phyloP scores from a whole-genome alignment of 345 rosid genomes.

The Toxicodendron radicans region DNA sequence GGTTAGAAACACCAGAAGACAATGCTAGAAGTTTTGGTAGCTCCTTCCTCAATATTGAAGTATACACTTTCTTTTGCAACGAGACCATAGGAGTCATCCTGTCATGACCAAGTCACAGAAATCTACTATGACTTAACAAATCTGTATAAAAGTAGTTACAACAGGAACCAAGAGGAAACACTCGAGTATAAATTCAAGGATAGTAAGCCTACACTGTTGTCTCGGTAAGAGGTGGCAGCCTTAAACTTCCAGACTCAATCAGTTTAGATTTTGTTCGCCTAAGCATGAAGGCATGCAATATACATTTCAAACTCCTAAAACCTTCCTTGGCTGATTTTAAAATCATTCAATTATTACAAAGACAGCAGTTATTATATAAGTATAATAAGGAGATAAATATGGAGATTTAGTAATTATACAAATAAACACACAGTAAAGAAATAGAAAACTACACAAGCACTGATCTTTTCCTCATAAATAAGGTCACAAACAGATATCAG shows the following conservation, averaged over 20 bases:
- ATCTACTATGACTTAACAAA: constrained; percentile 2
- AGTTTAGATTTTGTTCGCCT: constrained; percentile 79
- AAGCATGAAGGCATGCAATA: constrained; percentile 82
- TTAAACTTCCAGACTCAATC: constrained; percentile 65
- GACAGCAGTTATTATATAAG: background rate
- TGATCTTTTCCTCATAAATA: background rate
- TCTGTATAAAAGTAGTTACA: background rate
- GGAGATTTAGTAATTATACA: background rate
- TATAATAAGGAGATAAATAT: background rate
- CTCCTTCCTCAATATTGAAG: constrained; percentile 85
- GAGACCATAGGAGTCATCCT: constrained; percentile 81
- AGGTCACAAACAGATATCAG: background rate
- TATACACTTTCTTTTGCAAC: constrained; percentile 74
- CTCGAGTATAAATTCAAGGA: background rate
- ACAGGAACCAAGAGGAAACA: background rate
- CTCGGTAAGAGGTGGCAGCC: constrained; percentile 82
- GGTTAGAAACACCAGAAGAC: constrained; percentile 60
- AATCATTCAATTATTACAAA: constrained; percentile 30
- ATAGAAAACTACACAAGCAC: background rate
- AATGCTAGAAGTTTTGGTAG: constrained; percentile 75
- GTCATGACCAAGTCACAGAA: constrained; percentile 22
- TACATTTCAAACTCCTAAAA: constrained; percentile 50
- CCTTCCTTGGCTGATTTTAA: constrained; percentile 40
- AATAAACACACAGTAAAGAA: background rate
- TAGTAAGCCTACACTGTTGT: constrained; percentile 59